A percentile compares a stretch with the other conserved stretches of the same genome.
Evolutionary conservation across 78 protist species (phyloP).

Genomic region (Bodo saltans): DNA sequence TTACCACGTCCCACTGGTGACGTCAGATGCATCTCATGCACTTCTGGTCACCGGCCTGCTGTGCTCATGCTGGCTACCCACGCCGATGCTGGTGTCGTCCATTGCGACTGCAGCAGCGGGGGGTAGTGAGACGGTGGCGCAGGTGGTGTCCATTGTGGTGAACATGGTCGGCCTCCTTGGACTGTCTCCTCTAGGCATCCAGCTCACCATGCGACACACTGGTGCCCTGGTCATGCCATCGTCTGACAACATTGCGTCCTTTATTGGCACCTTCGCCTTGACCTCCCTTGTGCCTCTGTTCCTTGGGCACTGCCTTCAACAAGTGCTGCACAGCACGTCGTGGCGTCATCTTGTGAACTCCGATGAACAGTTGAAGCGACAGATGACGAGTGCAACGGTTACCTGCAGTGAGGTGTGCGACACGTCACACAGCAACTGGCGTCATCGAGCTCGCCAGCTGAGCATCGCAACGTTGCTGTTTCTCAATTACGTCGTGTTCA

Average conservation of each 20-base stretch:
- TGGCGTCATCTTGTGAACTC: background rate
- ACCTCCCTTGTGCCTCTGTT: too few relatives aligned
- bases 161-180: background rate
- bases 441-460: background rate
- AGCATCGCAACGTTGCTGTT: background rate
- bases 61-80: background rate
- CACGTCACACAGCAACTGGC: background rate
- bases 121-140: background rate
- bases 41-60: background rate
- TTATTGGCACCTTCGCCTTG: background rate
- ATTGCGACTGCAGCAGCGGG: background rate
- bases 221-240: background rate
- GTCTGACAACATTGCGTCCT: background rate
- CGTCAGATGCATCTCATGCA: background rate
- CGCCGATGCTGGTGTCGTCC: background rate
- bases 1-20: background rate
- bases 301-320: too few relatives aligned
- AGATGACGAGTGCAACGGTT: background rate
- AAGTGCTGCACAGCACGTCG: too few relatives aligned
- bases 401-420: background rate
- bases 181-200: background rate
- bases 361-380: background rate
- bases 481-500: background rate
- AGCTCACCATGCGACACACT: background rate
- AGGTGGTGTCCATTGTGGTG: background rate